phyloP scores from a whole-genome alignment of 202 grass and related monocot genomes.

The Saccharum hybrid region DNA sequence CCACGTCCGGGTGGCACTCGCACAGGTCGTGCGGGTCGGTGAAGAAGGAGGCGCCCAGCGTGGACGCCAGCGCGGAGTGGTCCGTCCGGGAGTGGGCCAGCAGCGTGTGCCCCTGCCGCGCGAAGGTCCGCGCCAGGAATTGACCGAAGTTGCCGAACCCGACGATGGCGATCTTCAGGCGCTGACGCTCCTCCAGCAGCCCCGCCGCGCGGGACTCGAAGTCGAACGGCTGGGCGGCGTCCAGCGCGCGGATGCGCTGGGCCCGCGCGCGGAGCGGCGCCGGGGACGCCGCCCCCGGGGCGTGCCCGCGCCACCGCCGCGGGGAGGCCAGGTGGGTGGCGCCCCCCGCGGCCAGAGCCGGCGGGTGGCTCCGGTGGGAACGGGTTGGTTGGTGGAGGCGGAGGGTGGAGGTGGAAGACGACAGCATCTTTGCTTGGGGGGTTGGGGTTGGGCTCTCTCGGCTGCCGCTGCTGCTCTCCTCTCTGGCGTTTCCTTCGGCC shows the following conservation, averaged over 20 bases:
- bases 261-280: background rate
- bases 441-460: background rate
- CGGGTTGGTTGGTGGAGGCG: conserved; percentile 43
- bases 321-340: conserved; percentile 11
- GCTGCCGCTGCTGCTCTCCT: background rate
- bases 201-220: conserved; percentile 61
- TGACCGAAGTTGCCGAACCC: conserved; percentile 93
- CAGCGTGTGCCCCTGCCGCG: conserved; percentile 76
- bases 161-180: conserved; percentile 91
- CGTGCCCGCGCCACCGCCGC: conserved; percentile 1
- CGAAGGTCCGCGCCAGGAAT: conserved; percentile 72
- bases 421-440: conserved; percentile 49
- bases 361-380: conserved; percentile 12
- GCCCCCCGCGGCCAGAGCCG: background rate
- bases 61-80: conserved; percentile 62
- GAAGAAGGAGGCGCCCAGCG: conserved; percentile 65
- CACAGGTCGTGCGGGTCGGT: conserved; percentile 82
- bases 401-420: conserved; percentile 62
- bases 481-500: background rate
- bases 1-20: conserved; percentile 90
- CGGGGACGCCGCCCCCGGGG: background rate
- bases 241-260: conserved; percentile 51
- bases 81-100: conserved; percentile 84
- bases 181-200: conserved; percentile 56
- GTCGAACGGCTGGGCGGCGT: conserved; percentile 66